Conservation (phyloP, 2,329 filamentous ascomycete genomes). For the Clonostachys solani region DNA sequence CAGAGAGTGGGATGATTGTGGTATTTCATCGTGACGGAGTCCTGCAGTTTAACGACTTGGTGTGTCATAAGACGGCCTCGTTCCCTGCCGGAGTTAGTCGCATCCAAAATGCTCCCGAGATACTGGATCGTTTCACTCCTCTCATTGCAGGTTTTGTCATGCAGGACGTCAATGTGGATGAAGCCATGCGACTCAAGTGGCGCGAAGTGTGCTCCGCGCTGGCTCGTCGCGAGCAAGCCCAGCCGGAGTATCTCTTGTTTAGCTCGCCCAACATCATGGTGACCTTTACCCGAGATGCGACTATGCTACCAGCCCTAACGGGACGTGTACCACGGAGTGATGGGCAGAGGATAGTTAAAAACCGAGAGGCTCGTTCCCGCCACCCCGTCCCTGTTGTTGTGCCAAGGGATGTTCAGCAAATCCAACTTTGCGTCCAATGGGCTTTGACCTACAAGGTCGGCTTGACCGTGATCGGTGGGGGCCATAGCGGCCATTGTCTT, state of each 20-base stretch:
- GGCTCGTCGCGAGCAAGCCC: constrained; percentile 27
- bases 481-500: constrained; percentile 57
- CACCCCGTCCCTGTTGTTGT: constrained; percentile 35
- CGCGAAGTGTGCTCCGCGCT: constrained; percentile 46
- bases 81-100: constrained; percentile 38
- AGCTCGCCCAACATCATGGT: constrained; percentile 43
- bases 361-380: constrained; percentile 39
- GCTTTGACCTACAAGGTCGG: constrained; percentile 37
- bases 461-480: constrained; percentile 50
- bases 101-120: constrained; percentile 37
- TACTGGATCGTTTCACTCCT: constrained; percentile 43
- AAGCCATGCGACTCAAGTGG: constrained; percentile 33
- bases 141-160: constrained; percentile 45
- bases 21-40: constrained; percentile 49
- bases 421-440: constrained; percentile 54
- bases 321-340: constrained; percentile 29
- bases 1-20: constrained; percentile 36
- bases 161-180: constrained; percentile 19
- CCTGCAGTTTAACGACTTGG: constrained; percentile 40
- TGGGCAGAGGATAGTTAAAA: constrained; percentile 36
- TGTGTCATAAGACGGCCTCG: constrained; percentile 37
- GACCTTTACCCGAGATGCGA: constrained; percentile 42
- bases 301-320: constrained; percentile 32
- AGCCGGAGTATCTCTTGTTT: constrained; percentile 38
- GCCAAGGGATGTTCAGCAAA: constrained; percentile 39